These are phyloP conservation scores for Chaetomium olivaceum DNA, from an alignment of 2,329 filamentous ascomycete species.

Conservation along the genomic window DNA sequence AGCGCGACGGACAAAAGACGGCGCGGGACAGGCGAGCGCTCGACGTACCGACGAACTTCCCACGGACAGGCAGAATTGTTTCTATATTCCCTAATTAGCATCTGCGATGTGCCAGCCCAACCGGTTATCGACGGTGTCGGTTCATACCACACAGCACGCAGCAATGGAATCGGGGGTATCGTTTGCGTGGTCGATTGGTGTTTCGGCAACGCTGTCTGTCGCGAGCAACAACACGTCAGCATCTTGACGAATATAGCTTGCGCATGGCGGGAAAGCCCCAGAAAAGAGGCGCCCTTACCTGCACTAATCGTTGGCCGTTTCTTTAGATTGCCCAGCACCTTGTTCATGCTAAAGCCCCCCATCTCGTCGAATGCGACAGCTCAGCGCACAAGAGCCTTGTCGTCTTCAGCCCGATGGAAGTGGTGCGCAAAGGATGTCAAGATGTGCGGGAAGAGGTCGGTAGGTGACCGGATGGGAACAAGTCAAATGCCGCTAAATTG, in stretches of 20 bases:
- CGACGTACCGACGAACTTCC: conserved; percentile 56
- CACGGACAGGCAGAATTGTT: conserved; percentile 77
- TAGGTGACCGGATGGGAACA: background rate
- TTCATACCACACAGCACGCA: conserved; percentile 64
- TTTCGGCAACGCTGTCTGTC: conserved; percentile 26
- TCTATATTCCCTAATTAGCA: conserved; percentile 50
- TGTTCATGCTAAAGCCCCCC: conserved; percentile 58
- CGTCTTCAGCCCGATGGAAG: background rate
- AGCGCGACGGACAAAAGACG: too few relatives aligned
- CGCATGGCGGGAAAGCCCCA: too few relatives aligned
- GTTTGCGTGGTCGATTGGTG: conserved; percentile 38
- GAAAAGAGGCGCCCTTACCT: conserved; percentile 6
- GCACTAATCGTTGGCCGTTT: conserved; percentile 43
- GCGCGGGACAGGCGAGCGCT: background rate
- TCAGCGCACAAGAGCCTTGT: background rate
- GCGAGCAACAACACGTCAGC: conserved; percentile 18
- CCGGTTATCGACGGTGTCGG: background rate
- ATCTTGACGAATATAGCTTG: background rate
- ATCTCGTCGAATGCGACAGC: conserved; percentile 35
- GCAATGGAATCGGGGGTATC: conserved; percentile 69
- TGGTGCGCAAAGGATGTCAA: background rate
- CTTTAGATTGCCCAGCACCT: conserved; percentile 57
- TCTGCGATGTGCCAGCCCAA: background rate
- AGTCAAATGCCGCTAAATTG: background rate
- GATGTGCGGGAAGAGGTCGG: too few relatives aligned